Percentiles rank a stretch among this genome's conserved stretches.
Conservation (phyloP, 1,139 yeast species). For the Taphrina sp. region DNA sequence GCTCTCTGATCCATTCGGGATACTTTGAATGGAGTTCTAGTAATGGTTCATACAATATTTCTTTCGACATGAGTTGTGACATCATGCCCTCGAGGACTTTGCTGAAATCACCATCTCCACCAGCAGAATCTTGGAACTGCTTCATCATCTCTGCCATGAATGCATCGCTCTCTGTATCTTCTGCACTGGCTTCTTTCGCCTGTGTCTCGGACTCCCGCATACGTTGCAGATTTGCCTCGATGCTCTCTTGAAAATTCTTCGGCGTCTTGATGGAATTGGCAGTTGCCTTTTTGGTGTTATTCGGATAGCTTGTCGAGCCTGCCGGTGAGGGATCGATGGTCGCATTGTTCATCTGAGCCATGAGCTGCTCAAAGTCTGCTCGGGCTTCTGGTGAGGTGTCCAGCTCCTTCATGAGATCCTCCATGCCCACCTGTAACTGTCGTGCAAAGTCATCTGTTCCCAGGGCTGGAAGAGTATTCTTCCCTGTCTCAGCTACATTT, state of each 20-base stretch:
- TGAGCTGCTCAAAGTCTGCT: constrained; percentile 55
- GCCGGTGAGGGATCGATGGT: constrained; percentile 42
- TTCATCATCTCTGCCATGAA: constrained; percentile 50
- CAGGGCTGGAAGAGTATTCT: constrained; percentile 16
- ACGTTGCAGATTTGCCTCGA: constrained; percentile 77
- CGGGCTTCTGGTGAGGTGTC: constrained; percentile 65
- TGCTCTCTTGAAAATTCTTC: constrained; percentile 62
- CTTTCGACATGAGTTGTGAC: constrained; percentile 80
- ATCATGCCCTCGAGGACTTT: constrained; percentile 73
- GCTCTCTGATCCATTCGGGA: constrained; percentile 54
- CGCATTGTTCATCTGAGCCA: constrained; percentile 49
- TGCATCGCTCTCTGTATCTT: constrained; percentile 50
- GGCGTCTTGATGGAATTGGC: constrained; percentile 21
- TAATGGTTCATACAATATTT: constrained; percentile 83
- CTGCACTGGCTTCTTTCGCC: constrained; percentile 66
- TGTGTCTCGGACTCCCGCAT: constrained; percentile 54
- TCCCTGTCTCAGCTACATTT: neutral
- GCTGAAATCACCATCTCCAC: constrained; percentile 54
- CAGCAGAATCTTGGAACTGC: constrained; percentile 62
- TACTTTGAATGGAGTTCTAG: constrained; percentile 69
- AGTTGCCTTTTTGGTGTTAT: constrained; percentile 34
- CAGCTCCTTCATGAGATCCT: constrained; percentile 55
- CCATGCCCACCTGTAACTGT: constrained; percentile 45
- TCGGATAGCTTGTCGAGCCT: constrained; percentile 21
- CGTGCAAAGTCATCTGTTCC: constrained; percentile 47